These are phyloP conservation scores for Wickerhamomyces bisporus DNA, from an alignment of 805 yeast species.

Conservation along the genomic window DNA sequence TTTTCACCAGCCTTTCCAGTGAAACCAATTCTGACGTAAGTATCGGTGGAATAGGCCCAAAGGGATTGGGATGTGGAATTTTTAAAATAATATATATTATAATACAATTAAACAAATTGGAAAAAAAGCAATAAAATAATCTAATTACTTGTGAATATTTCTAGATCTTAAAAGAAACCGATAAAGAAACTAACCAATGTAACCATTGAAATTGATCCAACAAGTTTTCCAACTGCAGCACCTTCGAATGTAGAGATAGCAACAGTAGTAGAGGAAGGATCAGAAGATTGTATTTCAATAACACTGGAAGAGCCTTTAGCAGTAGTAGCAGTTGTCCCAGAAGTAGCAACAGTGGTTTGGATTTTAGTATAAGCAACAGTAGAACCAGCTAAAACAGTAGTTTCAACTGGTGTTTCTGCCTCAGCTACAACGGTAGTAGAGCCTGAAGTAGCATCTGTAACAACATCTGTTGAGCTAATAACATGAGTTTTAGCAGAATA, in stretches of 20 bases:
- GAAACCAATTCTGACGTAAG: no score
- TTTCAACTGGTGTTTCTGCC: background rate
- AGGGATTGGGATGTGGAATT: no score
- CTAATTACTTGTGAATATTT: no score
- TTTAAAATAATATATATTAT: no score
- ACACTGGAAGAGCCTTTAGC: background rate
- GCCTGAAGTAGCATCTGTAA: background rate
- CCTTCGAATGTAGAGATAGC: conserved; percentile 2
- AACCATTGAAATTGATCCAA: background rate
- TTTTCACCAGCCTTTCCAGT: no score
- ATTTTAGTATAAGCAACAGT: background rate
- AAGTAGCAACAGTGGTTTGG: background rate
- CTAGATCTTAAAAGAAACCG: no score
- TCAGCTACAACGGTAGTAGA: background rate
- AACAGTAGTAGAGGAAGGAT: conserved; percentile 7
- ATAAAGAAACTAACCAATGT: background rate
- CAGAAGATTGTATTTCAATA: conserved; percentile 15
- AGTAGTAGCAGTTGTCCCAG: background rate
- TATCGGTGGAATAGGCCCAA: no score
- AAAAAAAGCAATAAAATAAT: no score
- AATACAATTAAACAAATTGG: no score
- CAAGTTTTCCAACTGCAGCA: background rate
- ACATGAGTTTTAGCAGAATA: no score
- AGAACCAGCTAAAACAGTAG: background rate
- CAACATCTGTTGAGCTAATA: background rate